Evolutionary conservation across 495 filamentous ascomycete genomes (phyloP).

Genomic region (Lasiosphaeriaceae sp.): DNA sequence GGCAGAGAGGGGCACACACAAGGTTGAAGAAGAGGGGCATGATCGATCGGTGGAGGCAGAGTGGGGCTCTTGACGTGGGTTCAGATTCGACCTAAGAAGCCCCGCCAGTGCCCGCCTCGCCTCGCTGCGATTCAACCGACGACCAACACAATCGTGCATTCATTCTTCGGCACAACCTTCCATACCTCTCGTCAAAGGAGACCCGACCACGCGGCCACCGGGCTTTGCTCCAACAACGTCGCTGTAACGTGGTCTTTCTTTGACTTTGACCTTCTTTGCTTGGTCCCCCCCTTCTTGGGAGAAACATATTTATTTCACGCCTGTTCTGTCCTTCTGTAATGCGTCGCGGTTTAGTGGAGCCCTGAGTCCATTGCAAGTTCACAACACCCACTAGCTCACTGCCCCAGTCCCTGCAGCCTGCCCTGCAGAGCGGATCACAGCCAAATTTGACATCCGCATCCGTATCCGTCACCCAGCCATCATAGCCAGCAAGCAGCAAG

Average conservation of each 20-base stretch:
- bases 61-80: too few species aligned
- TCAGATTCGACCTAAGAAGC: neutral
- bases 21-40: too few species aligned
- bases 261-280: too few species aligned
- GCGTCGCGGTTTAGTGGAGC: neutral
- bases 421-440: neutral
- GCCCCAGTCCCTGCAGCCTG: neutral
- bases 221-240: too few species aligned
- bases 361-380: neutral
- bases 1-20: too few species aligned
- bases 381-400: neutral
- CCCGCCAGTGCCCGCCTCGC: neutral
- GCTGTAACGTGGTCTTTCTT: too few species aligned
- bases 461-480: too few species aligned
- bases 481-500: neutral
- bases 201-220: neutral
- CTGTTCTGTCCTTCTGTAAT: neutral
- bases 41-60: too few species aligned
- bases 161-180: too few species aligned
- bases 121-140: neutral
- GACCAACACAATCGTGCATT: neutral
- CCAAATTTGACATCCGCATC: neutral
- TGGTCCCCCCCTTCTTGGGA: too few species aligned
- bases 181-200: too few species aligned
- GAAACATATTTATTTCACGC: too few species aligned